Percentiles rank a stretch among this genome's conserved stretches.
Evolutionary conservation across 2,329 filamentous ascomycete species (phyloP).

Genomic region (Xylariaceae sp.): DNA sequence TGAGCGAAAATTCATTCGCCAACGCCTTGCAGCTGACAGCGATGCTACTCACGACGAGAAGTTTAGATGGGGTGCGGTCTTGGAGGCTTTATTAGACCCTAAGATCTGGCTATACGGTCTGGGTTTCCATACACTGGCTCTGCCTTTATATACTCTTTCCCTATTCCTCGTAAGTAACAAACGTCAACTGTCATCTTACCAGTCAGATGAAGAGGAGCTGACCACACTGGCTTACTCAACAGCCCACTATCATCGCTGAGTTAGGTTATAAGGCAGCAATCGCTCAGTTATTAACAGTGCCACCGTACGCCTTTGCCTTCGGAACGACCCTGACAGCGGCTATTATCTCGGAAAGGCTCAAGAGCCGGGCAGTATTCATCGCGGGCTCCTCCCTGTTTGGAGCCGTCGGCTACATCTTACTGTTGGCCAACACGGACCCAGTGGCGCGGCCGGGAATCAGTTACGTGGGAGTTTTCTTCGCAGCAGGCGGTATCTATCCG

Average conservation of each 20-base stretch:
- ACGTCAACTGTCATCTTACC: not conserved
- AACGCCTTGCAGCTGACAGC: slow-evolving; percentile 62
- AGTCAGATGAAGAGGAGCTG: slow-evolving; percentile 1
- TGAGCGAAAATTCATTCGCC: slow-evolving; percentile 55
- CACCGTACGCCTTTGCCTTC: slow-evolving; percentile 61
- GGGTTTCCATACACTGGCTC: slow-evolving; percentile 67
- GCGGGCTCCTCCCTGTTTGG: slow-evolving; percentile 53
- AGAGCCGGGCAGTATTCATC: slow-evolving; percentile 60
- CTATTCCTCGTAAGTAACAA: slow-evolving; percentile 45
- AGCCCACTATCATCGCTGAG: slow-evolving; percentile 51
- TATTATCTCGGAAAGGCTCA: slow-evolving; percentile 54
- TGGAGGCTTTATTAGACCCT: slow-evolving; percentile 59
- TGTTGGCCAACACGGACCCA: slow-evolving; percentile 49
- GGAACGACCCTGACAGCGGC: slow-evolving; percentile 56
- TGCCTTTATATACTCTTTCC: slow-evolving; percentile 56
- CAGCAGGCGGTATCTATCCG: slow-evolving; percentile 64
- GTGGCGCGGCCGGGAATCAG: slow-evolving; percentile 49
- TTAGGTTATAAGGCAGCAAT: slow-evolving; percentile 51
- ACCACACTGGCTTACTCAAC: too few relatives aligned
- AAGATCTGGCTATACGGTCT: slow-evolving; percentile 72
- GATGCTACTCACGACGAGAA: slow-evolving; percentile 65
- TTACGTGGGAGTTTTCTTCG: slow-evolving; percentile 60
- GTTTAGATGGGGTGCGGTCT: slow-evolving; percentile 66
- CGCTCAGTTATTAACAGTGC: slow-evolving; percentile 58
- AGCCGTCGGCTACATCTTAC: slow-evolving; percentile 59